Conservation (phyloP, 768 basidiomycete genomes). For the Kwoniella dendrophila region DNA sequence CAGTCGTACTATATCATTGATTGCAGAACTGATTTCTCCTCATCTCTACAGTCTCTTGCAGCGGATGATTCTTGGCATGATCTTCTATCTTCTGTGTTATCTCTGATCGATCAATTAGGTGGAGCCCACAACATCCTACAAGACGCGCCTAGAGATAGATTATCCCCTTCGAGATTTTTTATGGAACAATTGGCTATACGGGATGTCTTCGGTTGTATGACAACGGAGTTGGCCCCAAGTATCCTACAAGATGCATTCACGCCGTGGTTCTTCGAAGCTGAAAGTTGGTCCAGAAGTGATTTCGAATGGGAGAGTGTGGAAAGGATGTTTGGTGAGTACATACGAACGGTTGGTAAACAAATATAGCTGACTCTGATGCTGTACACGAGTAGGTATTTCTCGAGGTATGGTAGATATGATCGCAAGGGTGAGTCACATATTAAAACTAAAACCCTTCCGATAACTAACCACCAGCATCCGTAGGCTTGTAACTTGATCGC, state of each 20-base stretch:
- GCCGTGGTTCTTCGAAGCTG: constrained; percentile 44
- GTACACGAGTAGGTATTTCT: constrained; percentile 28
- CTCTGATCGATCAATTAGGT: constrained; percentile 38
- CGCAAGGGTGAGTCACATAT: constrained; percentile 31
- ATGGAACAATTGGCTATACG: constrained; percentile 47
- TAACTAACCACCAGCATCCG: not conserved
- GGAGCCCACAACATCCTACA: constrained; percentile 36
- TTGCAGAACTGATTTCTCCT: not conserved
- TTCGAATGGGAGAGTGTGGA: constrained; percentile 49
- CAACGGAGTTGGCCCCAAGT: constrained; percentile 37
- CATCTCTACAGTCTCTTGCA: constrained; percentile 32
- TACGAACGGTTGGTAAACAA: not conserved
- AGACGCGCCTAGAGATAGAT: constrained; percentile 22
- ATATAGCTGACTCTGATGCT: not conserved
- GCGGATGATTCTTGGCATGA: constrained; percentile 50
- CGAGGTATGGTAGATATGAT: constrained; percentile 44
- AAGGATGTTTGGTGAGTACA: constrained; percentile 41
- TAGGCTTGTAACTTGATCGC: constrained; percentile 21
- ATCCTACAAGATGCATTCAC: constrained; percentile 39
- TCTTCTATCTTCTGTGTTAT: constrained; percentile 34
- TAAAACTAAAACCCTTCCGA: not conserved
- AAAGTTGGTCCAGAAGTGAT: constrained; percentile 33
- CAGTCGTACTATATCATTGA: not conserved
- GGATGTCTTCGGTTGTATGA: constrained; percentile 49
- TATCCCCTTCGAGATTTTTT: constrained; percentile 42